Evolutionary conservation across 139 green algal species (phyloP), one percentile per base, ranked within the genome.

Genomic region (Closterium sp.): DNA sequence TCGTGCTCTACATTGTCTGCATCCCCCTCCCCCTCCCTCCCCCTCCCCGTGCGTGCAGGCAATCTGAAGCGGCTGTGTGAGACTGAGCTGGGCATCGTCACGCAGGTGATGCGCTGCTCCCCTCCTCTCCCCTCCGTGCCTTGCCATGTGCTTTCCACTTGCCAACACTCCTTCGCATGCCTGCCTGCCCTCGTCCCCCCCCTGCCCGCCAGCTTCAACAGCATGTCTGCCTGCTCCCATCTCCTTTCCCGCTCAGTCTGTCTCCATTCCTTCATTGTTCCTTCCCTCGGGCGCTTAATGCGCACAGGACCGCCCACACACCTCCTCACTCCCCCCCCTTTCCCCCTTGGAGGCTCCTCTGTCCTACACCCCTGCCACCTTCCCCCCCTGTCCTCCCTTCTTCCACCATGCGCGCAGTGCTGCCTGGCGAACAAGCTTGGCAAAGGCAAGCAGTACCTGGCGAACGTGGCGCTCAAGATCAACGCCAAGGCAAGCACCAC

Each of bases 391-490:
- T 69, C 43, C 38, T n/a, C n/a, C n/a, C n/a, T n/a, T n/a, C n/a
- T n/a, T n/a, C n/a, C n/a, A n/a, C n/a, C 38, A 6, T 66, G 38
- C 3, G 43, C 23, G 43, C 43, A 94, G 34, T 94, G 92, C 88
- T 89, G 84, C 33, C 81, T 94, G 28, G 31, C 81, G 3, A 94
- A 93, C 0, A 36, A 93, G 23, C 7, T 93, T 4, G 31, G 32
- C 10, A 88, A 84, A 31, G 30, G 31, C 4, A 30, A 55, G 8
- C 92, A 93, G 89, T 94, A 94, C 85, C 12, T 93, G 4, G 92
- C 92, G 5, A 94, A 94, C 28, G 33, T 94, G 31, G 89, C 86
- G 38, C 69, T 94, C 30, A 94, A 94, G 33, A 94, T 94, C 81
- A 94, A 94, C 21, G 87, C 89, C 33, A 94, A 94, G 92, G 92